Evolutionary conservation across 768 basidiomycete species (phyloP), one percentile per base, ranked within the genome.

Genomic region (Leccinum incarnatum): DNA sequence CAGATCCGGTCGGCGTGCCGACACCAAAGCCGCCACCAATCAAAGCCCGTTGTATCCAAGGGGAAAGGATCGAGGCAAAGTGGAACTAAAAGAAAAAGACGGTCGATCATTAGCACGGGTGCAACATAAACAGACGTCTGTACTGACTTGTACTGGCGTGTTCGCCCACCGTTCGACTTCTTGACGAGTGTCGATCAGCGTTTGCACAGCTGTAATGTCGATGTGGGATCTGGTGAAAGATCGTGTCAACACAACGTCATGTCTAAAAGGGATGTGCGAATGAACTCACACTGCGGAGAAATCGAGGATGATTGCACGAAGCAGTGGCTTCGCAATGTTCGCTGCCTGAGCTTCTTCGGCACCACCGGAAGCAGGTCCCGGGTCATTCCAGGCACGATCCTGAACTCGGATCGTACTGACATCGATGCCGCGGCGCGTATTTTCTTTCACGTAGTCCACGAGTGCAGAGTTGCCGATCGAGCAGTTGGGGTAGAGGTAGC

Each of bases 311-410:
- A 99, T 82, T 12, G 96, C 94, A 56, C 86, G 87, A 49, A 98
- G 77, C 21, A 77, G 69, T 0, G 95, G 93, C 67, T 81, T 85
- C 27, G 76, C 68, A 59, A 90, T 82, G 42, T 78, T 75, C 15
- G 74, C 76, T 50, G 66, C 74, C 60, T 78, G 81, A 42, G 85
- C 84, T 25, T 76, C 80, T 0, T 67, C 76, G 0, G 73, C 74
- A 5, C 77, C 76, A 14, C 79, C 78, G 17, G 79, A 77, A 52
- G 72, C 65, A 19, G 91, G 90, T 27, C 93, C 92, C 10, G 91
- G 87, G 65, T 97, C 95, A 69, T 99, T 99, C 96, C 96, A 99
- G 12, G 92, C 83, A 46, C 95, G 84, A 70, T 96, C 93, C 60
- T 81, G 78, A 48, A 84, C 74, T 56, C 74, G 81, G 61, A 92